These are phyloP conservation scores for Termitomyces sp. DNA, from an alignment of 768 basidiomycete species.

Conservation along the genomic window DNA sequence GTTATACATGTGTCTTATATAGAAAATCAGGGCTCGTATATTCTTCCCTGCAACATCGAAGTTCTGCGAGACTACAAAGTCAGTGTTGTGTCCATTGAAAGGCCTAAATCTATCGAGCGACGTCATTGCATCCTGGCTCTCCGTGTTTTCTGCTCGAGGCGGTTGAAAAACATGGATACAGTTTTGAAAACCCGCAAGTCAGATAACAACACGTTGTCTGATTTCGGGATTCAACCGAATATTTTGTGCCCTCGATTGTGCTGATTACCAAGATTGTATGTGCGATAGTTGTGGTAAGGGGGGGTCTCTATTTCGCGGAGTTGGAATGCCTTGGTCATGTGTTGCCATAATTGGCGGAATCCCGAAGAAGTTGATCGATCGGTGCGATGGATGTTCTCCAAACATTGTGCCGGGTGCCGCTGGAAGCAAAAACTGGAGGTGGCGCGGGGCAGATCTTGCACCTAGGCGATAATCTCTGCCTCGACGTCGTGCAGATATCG, in stretches of 20 bases:
- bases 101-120: background rate
- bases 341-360: slow-evolving; percentile 7
- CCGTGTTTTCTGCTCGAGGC: background rate
- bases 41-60: background rate
- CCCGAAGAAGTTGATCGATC: slow-evolving; percentile 2
- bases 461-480: background rate
- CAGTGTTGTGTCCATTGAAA: background rate
- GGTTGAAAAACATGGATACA: background rate
- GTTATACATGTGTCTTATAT: slow-evolving; percentile 14
- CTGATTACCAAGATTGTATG: slow-evolving; percentile 5
- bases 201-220: background rate
- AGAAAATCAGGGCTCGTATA: slow-evolving; percentile 5
- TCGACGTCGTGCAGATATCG: background rate
- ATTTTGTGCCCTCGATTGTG: slow-evolving; percentile 6
- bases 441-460: background rate
- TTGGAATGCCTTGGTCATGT: slow-evolving; percentile 9
- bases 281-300: background rate
- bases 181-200: background rate
- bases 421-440: background rate
- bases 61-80: background rate
- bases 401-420: background rate
- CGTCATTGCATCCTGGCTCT: background rate
- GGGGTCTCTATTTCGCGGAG: slow-evolving; percentile 12
- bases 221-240: background rate
- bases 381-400: background rate